phyloP scores from a whole-genome alignment of 352 stramenopile species.

The Phytophthora melonis region DNA sequence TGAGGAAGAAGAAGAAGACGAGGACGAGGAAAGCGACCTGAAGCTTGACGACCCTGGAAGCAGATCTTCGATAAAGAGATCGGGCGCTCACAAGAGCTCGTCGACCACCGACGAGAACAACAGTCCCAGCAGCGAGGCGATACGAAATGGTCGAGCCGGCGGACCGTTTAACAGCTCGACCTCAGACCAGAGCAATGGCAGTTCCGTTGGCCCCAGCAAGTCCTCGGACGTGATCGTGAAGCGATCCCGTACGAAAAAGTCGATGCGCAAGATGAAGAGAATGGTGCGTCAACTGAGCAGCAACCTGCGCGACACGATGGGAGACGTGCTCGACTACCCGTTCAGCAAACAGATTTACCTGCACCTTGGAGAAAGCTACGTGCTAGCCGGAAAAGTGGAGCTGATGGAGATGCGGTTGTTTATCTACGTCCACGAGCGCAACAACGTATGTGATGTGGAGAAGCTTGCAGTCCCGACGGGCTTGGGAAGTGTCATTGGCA shows the following conservation, averaged over 20 bases:
- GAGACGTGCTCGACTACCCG: constrained; percentile 68
- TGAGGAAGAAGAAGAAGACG: constrained; percentile 31
- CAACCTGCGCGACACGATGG: constrained; percentile 71
- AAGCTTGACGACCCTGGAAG: constrained; percentile 13
- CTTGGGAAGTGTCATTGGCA: constrained; percentile 81
- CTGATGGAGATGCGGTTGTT: constrained; percentile 88
- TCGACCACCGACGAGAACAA: constrained; percentile 27
- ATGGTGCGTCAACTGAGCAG: constrained; percentile 72
- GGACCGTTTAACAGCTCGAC: constrained; percentile 6
- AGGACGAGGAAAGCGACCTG: constrained; percentile 28
- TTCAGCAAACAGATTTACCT: constrained; percentile 70
- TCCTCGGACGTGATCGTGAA: constrained; percentile 70
- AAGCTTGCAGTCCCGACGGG: constrained; percentile 79
- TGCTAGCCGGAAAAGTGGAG: constrained; percentile 73
- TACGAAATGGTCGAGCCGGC: constrained; percentile 14
- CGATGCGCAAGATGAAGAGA: constrained; percentile 71
- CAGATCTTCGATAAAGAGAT: constrained; percentile 14
- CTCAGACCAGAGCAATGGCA: constrained; percentile 17
- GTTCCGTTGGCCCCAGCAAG: constrained; percentile 13
- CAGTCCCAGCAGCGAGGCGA: constrained; percentile 21
- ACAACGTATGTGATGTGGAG: constrained; percentile 68
- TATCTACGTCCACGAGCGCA: constrained; percentile 70
- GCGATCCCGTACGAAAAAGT: constrained; percentile 70
- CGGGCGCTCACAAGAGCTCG: constrained; percentile 6
- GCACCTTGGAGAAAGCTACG: constrained; percentile 70